Conservation (phyloP, 371 early-diverging fungal species). For the Rhizopus stolonifer region DNA sequence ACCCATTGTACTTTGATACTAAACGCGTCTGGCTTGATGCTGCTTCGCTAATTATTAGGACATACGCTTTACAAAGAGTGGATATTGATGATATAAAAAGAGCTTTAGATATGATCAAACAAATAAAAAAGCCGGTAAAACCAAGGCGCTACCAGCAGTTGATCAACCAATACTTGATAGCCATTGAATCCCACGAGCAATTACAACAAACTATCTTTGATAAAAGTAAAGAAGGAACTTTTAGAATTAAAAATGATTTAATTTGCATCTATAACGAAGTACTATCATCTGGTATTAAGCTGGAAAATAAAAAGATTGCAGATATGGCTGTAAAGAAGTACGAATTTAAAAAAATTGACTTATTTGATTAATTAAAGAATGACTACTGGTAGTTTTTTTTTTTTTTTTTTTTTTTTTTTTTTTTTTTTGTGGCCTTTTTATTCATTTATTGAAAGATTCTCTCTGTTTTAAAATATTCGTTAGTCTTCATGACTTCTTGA, state of each 20-base stretch:
- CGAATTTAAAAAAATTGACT: conserved; percentile 4
- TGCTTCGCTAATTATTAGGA: conserved; percentile 5
- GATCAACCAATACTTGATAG: conserved; percentile 2
- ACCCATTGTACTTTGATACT: conserved; percentile 1
- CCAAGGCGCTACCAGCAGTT: conserved; percentile 1
- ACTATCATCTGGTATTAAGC: conserved; percentile 7
- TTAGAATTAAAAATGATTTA: conserved; percentile 8
- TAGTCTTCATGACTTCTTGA: conserved; percentile 8
- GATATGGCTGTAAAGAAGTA: conserved; percentile 12
- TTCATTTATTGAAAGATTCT: conserved; percentile 2
- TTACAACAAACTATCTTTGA: conserved; percentile 5
- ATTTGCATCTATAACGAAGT: conserved; percentile 9
- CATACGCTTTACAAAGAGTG: conserved; percentile 7
- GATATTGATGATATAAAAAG: conserved; percentile 5
- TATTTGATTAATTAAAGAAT: conserved; percentile 6
- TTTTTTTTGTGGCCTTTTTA: not conserved
- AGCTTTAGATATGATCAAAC: conserved; percentile 6
- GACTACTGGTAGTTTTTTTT: conserved; percentile 1
- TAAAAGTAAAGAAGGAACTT: conserved; percentile 3
- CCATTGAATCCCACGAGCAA: conserved; percentile 5
- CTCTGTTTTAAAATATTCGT: conserved; percentile 8
- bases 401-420: too few relatives aligned
- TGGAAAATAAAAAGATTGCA: conserved; percentile 8
- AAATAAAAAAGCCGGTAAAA: conserved; percentile 6
- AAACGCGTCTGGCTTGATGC: conserved; percentile 4